Percentiles rank a stretch among this genome's conserved stretches.
Conservation (phyloP, 768 basidiomycete genomes). For the Hysterangium stoloniferum region DNA sequence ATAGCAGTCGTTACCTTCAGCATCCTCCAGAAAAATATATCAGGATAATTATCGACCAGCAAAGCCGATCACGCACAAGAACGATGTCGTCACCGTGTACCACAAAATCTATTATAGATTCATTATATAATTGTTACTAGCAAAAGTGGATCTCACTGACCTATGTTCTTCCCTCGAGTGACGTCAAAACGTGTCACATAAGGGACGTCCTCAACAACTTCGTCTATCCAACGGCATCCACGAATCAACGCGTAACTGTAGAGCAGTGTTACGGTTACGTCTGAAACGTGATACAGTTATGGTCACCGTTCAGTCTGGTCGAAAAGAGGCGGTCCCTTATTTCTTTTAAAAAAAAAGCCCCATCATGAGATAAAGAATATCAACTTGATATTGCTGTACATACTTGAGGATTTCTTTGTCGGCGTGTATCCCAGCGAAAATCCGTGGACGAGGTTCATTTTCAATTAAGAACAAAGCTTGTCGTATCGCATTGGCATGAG, state of each 20-base stretch:
- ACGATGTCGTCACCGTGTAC: constrained; percentile 16
- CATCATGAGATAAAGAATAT: background rate
- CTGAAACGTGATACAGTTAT: background rate
- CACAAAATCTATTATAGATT: constrained; percentile 12
- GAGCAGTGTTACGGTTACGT: background rate
- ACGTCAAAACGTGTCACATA: constrained; percentile 13
- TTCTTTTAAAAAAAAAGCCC: constrained; percentile 7
- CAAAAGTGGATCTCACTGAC: background rate
- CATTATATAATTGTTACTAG: background rate
- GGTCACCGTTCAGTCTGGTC: constrained; percentile 14
- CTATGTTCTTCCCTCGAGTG: constrained; percentile 6
- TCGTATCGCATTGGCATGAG: constrained; percentile 15
- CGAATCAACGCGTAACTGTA: constrained; percentile 13
- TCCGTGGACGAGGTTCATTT: background rate
- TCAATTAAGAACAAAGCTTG: constrained; percentile 12
- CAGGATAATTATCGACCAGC: background rate
- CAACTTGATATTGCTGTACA: background rate
- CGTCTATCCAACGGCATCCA: constrained; percentile 15
- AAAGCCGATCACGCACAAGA: constrained; percentile 1
- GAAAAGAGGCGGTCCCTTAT: constrained; percentile 17
- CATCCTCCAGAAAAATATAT: background rate
- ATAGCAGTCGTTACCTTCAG: constrained; percentile 14
- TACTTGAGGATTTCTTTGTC: constrained; percentile 14
- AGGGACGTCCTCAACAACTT: constrained; percentile 15
- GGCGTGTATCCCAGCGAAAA: constrained; percentile 13